These are phyloP conservation scores for Vanilla planifolia DNA, from an alignment of 106 monocot genomes.

Conservation along the genomic window DNA sequence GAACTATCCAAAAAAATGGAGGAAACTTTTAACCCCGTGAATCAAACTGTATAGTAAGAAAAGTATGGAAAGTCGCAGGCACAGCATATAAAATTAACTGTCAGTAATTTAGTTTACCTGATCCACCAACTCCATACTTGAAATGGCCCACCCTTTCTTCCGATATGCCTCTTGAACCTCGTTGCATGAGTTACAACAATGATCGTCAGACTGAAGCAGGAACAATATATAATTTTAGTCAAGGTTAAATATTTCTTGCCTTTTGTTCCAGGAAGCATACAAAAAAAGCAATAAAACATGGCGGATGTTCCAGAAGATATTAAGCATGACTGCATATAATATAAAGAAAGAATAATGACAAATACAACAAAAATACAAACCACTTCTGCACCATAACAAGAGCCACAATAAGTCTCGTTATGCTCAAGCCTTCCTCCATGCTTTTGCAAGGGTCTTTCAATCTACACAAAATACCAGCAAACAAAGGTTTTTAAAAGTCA, in stretches of 20 bases:
- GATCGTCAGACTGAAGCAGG: conserved; percentile 67
- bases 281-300: background rate
- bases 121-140: conserved; percentile 75
- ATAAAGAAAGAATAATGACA: too few species aligned
- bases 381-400: conserved; percentile 52
- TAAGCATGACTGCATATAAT: background rate
- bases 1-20: background rate
- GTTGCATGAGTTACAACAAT: conserved; percentile 96
- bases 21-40: background rate
- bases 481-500: conserved; percentile 5
- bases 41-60: background rate
- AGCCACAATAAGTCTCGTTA: conserved; percentile 52
- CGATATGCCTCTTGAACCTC: conserved; percentile 93
- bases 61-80: background rate
- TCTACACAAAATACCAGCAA: conserved; percentile 14
- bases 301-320: background rate
- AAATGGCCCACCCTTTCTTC: conserved; percentile 86
- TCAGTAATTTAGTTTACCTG: conserved; percentile 45
- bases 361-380: conserved; percentile 10
- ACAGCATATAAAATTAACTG: background rate
- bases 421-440: conserved; percentile 59
- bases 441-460: conserved; percentile 44
- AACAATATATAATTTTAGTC: conserved; percentile 2
- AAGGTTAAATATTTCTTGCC: background rate
- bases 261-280: background rate